Evolutionary conservation across 1,284 basidiomycete genomes (phyloP), one percentile per base, ranked within the genome.

Genomic region (Neonothopanus nambi): DNA sequence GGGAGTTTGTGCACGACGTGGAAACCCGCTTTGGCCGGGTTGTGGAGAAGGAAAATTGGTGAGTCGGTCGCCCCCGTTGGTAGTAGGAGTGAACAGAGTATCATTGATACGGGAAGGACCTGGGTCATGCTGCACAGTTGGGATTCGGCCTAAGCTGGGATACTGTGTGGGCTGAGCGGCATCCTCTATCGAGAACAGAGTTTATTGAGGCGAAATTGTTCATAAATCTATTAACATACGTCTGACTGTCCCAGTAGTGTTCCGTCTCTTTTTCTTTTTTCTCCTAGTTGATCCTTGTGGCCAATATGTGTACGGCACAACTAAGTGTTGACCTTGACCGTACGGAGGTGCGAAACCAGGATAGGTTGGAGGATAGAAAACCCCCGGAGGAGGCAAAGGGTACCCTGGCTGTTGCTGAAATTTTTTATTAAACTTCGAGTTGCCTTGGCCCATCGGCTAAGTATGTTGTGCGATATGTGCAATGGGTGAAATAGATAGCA

Each of bases 231-330:
- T 11, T 8, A 18, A 50, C 38, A 5, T 20, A 48, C 46, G 52
- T 43, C 40, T 41, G 24, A 26, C 9, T 2, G 39, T 30, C 9
- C 28, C 43, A 20, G 36, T 48, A 35, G 39, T 30, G 17, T 39
- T 18, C 37, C 52, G 35, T 24, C 46, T 35, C 18, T 42, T 48
- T 35, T 37, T 53, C 35, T 30, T 36, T 23, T 28, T 43, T 20
- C 28, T 53, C 35, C 15, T 40, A n/a, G 24, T 45, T 11, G 51
- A 12, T 3, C 21, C 38, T 24, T 43, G 52, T 9, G 43, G 35
- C 24, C 45, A 20, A 21, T 46, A 46, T 18, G 52, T 38, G 28
- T 54, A 54, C 6, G 52, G 52, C 3, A 54, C 52, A 12, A 54
- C 46, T 11, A 47, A n/a, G 20, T 54, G 52, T 13, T 41, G 46